Evolutionary conservation across 495 filamentous ascomycete genomes (phyloP), one percentile per base, ranked within the genome.

Genomic region (Aspergillus coremiiformis): DNA sequence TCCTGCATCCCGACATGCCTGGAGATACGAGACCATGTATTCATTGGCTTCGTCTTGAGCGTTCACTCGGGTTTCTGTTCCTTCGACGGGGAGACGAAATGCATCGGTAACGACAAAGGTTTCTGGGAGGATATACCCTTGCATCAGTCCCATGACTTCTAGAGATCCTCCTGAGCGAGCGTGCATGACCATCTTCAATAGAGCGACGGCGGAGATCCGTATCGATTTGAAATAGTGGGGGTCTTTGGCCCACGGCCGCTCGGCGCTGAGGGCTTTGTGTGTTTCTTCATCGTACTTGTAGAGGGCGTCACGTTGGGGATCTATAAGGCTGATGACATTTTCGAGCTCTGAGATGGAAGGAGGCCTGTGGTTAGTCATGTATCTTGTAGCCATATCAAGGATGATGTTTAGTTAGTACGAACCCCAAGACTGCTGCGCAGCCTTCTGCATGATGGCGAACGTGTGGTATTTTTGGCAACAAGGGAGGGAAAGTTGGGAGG

Each of bases 121-220:
- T 45, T 87, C 81, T 41, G 84, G 78, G 10, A 72, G 57, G 27
- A 95, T 87, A 63, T 94, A 93, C 33, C 94, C 94, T 70, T 96
- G 89, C 94, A 99, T 97, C 59, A 99, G 69, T 42, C 94, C 94
- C 94, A 99, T 99, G 39, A 99, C 79, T 69, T 99, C 94, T 51
- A 97, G 77, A 1, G 83, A 82, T 15, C 93, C 92, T 44, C 94
- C 94, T 0, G 87, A 88, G 19, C 94, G 86, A 1, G 94, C 94
- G 66, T 99, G 94, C 89, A 96, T 97, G 51, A 95, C 89, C 94
- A 99, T 99, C 72, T 99, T 99, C 56, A 97, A 78, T 11, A 99
- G 81, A 5, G 94, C 94, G 20, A 94, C 83, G 33, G 94, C 89
- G 35, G 89, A 92, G 68, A 99, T 91, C 57, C 91, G 89, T 21